Base-by-base conservation (phyloP, 164 flowering plant genomes). In the Berberis thunbergii region DNA sequence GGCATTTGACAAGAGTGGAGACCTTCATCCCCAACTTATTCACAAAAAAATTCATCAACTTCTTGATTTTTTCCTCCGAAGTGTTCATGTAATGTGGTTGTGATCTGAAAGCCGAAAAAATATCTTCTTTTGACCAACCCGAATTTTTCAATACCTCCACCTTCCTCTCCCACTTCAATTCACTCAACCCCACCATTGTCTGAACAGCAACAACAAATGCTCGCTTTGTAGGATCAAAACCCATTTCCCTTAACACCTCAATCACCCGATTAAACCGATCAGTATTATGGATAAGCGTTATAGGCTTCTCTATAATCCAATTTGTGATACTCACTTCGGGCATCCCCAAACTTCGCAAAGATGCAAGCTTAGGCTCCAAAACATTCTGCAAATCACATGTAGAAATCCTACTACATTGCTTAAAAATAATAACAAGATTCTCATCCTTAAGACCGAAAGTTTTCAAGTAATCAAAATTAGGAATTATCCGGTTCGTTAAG, bases 61-160 rank as follows among this genome's bases (percentile, higher is more conserved):
- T 56, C 52, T 52, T 56, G 0, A 70, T 65, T 57, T 61, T 65
- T 52, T 65, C 46, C 52, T 42, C 66, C 0, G 73, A 70, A 1
- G 7, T 1, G 9, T 38, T 6, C 64, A 70, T 60, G 9, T 7
- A 26, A 7, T 6, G 3, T 3, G 73, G 73, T 8, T 55, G 62
- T 41, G 1, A 11, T 55, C 41, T 64, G 61, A 61, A 65, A n/a
- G 45, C 64, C 2, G 38, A 54, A 8, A 60, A 4, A 38, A 66
- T 39, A 60, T 65, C 66, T 3, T 66, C 46, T 2, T 56, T 53
- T 2, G 66, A 61, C 57, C 54, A 65, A 43, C 69, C 69, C 40
- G 55, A 70, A 44, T 63, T 70, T 43, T 8, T 5, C 7, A 45
- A 70, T 26, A 56, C 58, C 40, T 26, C 53, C 3, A 41, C 42